Conservation (phyloP, 768 basidiomycete genomes). For the Lentinula sp. region DNA sequence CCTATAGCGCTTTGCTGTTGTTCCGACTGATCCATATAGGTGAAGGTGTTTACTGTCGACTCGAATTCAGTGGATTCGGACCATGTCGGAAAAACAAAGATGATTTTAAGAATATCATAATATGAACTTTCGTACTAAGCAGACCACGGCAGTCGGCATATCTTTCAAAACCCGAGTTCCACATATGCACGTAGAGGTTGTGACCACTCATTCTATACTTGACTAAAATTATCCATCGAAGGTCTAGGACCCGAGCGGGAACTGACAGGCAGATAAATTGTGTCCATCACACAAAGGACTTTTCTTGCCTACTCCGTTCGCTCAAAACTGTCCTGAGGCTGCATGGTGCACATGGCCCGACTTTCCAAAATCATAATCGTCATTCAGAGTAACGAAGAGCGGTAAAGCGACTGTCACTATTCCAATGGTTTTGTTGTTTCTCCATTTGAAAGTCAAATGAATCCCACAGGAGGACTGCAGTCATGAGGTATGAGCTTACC, state of each 20-base stretch:
- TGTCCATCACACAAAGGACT: background rate
- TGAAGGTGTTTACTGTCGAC: background rate
- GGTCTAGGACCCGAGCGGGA: background rate
- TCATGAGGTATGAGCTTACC: background rate
- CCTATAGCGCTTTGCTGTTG: no score
- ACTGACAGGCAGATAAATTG: background rate
- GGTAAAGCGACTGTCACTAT: background rate
- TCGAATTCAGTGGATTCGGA: background rate
- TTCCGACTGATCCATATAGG: background rate
- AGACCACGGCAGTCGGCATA: background rate
- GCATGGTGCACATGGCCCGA: background rate
- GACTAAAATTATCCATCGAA: background rate
- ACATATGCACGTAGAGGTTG: background rate
- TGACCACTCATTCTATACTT: background rate
- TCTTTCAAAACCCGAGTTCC: background rate
- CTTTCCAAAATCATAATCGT: background rate
- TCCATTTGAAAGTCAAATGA: background rate
- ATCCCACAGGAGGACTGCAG: background rate
- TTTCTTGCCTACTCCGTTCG: background rate
- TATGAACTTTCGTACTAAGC: background rate
- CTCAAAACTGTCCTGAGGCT: background rate
- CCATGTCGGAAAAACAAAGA: background rate
- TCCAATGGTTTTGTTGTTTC: no score
- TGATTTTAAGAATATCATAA: background rate
- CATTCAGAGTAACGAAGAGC: background rate